Conservation (phyloP, 495 filamentous ascomycete genomes). For the Staphylotrichum longicolle region DNA sequence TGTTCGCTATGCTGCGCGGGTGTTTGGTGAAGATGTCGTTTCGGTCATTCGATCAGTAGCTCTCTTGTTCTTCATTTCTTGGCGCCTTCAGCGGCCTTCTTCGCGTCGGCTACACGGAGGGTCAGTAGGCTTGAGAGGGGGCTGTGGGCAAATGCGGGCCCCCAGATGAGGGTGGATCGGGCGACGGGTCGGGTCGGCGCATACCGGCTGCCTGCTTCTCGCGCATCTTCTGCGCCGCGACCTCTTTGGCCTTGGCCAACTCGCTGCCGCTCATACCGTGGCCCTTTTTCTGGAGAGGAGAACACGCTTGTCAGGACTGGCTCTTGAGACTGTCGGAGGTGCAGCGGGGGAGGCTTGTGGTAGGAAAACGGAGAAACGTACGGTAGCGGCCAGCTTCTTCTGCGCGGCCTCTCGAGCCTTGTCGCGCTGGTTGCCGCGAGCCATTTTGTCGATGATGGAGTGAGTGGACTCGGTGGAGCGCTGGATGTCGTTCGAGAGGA, state of each 20-base stretch:
- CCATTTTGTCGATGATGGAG: constrained; percentile 52
- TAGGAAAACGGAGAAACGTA: constrained; percentile 39
- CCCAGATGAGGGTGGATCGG: not conserved
- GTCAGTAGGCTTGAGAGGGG: no score
- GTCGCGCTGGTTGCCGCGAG: constrained; percentile 91
- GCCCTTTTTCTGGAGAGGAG: constrained; percentile 56
- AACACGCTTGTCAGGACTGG: constrained; percentile 10
- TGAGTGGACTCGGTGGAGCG: constrained; percentile 2
- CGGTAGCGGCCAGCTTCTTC: constrained; percentile 59
- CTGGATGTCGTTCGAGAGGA: constrained; percentile 2
- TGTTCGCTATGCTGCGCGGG: not conserved
- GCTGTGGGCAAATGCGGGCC: no score
- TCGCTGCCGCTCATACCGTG: constrained; percentile 63
- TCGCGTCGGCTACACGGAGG: constrained; percentile 47
- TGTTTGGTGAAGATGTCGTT: constrained; percentile 8
- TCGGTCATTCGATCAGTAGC: constrained; percentile 6
- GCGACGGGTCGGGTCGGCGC: constrained; percentile 17
- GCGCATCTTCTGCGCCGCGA: constrained; percentile 78
- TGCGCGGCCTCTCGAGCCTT: constrained; percentile 78
- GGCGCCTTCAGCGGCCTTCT: constrained; percentile 42
- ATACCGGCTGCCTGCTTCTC: constrained; percentile 85
- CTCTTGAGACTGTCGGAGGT: constrained; percentile 5
- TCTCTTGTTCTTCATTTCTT: constrained; percentile 29
- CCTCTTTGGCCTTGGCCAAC: constrained; percentile 70
- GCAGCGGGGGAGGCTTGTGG: constrained; percentile 12